Percentiles rank a stretch among this genome's conserved stretches.
Conservation (phyloP, 83 land plant species). For the Diphasiastrum complanatum region DNA sequence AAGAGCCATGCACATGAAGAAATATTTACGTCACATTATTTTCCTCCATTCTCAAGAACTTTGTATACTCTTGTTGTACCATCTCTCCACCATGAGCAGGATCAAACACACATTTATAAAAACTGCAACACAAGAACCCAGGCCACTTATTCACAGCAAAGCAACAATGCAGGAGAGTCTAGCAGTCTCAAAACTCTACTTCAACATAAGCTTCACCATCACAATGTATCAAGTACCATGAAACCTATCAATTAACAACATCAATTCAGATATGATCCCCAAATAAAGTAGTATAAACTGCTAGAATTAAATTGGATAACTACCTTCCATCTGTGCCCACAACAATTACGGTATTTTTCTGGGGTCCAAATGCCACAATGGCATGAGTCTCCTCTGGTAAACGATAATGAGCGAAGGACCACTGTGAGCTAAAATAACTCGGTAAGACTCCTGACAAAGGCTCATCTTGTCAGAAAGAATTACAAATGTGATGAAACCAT, state of each 20-base stretch:
- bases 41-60: constrained; percentile 24
- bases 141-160: too few species aligned
- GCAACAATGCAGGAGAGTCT: background rate
- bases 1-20: too few species aligned
- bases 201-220: background rate
- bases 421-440: constrained; percentile 29
- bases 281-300: background rate
- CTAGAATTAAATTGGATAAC: background rate
- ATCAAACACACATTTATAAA: constrained; percentile 37
- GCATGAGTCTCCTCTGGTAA: constrained; percentile 24
- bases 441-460: constrained; percentile 25
- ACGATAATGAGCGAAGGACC: constrained; percentile 32
- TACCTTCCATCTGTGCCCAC: constrained; percentile 30
- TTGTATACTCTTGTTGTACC: constrained; percentile 21
- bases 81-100: constrained; percentile 28
- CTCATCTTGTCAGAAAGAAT: too few species aligned
- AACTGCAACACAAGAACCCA: constrained; percentile 20
- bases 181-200: background rate
- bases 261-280: background rate
- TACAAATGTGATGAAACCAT: too few species aligned
- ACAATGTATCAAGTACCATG: background rate
- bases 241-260: background rate
- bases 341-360: constrained; percentile 21
- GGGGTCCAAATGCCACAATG: constrained; percentile 24
- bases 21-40: too few species aligned